Base-by-base conservation (phyloP, 108 stramenopile genomes). In the Stephanodiscus minutulus region DNA sequence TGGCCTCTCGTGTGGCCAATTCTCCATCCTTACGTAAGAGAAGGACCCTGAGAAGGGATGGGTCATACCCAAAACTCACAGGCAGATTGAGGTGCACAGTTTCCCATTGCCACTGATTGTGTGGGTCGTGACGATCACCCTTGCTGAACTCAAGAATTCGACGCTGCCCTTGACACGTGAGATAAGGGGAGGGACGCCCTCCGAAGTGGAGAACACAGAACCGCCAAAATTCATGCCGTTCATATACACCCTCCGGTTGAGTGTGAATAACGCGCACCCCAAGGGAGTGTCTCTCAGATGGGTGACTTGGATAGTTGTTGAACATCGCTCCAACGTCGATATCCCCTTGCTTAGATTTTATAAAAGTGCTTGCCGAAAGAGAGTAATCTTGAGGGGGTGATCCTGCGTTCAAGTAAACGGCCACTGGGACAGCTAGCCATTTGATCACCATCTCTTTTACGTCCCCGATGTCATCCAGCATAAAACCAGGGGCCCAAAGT, bases 1-100 rank as follows among this genome's bases (percentile, higher is more conserved):
- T 58, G 12, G 54, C 44, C 31, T 55, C 18, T 29, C 78, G 52
- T 3, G 54, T 44, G 17, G 83, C 83, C 57, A 79, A 22, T 24
- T 62, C 39, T 11, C 83, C 83, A 50, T 83, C 80, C 15, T 61
- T 47, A 20, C 35, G 28, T 13, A 74, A 31, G 29, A 70, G 54
- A 9, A 43, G 53, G 10, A 82, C 77, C 60, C 81, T 66, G 3
- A 81, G 77, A 27, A 74, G n/a, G 3, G 59, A 53, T 11, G 84
- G 81, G 44, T 85, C 77, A 57, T 82, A 82, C 5, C 46, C 37
- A 12, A 43, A 24, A 5, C 43, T 7, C 0, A n/a, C 44, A 47
- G 68, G 44, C 17, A 69, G 43, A 29, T 69, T 69, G 0, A 59
- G 27, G n/a, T 41, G 22, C 7, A 69, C 68, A 27, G 28, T 20